Evolutionary conservation across 192 early-diverging fungal species (phyloP), one percentile per base, ranked within the genome.

Genomic region (Piromyces finnis): DNA sequence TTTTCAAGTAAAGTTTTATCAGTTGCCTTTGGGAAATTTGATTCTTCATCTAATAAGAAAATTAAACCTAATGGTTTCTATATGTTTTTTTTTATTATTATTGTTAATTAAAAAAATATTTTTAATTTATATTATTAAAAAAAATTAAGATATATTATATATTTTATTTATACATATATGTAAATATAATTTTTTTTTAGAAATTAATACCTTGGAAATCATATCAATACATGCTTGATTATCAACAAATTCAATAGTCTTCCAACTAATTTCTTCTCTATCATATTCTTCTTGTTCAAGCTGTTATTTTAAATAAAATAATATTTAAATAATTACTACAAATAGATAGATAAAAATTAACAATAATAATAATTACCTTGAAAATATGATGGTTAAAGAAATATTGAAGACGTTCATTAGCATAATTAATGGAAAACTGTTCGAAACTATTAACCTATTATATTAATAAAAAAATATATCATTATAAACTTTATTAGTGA

Each of bases 331-430:
- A 79, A 68, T 22, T 14, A 78, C 0, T 32, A 30, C 2, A 5
- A 51, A 51, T 51, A 51, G 2, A 51, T 22, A 51, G 2, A 22
- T 51, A 51, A 22, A 22, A 3, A 22, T 22, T 39, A 39, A 14
- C 9, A 7, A 39, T 39, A 14, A 39, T 14, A 39, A 39, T 12
- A 14, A 14, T 85, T 3, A 90, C 78, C 77, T 89, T 89, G 85
- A 90, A 89, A 51, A 90, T 89, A 79, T 86, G 87, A 81, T 89
- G 87, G 59, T 89, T 89, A 84, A 89, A 87, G 80, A 87, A 87
- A 77, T 87, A 84, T 68, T 87, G 87, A 18, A 89, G 83, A 78
- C 88, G 87, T 79, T 87, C 86, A 59, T 87, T 87, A 27, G 86
- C 88, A 59, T 84, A 87, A 78, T 87, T 87, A 77, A 87, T 87